Evolutionary conservation across 805 yeast species (phyloP).

Genomic region (Metahyphopichia silvanorum): DNA sequence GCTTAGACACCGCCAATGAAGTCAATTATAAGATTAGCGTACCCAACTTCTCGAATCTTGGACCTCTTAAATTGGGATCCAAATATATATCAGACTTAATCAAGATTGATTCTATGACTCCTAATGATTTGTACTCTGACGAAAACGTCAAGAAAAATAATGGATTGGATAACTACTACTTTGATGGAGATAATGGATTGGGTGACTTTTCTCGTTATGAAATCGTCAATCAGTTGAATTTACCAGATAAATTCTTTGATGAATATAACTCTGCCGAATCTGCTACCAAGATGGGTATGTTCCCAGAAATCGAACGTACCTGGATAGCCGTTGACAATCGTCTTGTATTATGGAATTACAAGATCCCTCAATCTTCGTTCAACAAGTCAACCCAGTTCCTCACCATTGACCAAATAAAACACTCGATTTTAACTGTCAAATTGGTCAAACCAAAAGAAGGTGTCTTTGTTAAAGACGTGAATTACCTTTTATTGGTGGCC

Average conservation of each 20-base stretch:
- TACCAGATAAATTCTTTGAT: conserved; percentile 79
- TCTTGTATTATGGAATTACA: conserved; percentile 81
- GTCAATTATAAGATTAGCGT: conserved; percentile 42
- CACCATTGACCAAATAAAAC: conserved; percentile 77
- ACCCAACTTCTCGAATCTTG: conserved; percentile 48
- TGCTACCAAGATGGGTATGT: conserved; percentile 75
- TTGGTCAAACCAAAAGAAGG: conserved; percentile 79
- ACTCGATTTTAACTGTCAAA: conserved; percentile 71
- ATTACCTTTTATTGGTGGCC: conserved; percentile 68
- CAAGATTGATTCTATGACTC: conserved; percentile 57
- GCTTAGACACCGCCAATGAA: conserved; percentile 33
- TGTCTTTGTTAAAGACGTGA: conserved; percentile 76
- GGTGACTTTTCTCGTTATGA: conserved; percentile 73
- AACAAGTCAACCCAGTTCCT: conserved; percentile 54
- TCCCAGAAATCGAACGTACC: conserved; percentile 74
- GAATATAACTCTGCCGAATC: conserved; percentile 67
- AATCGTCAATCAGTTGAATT: conserved; percentile 59
- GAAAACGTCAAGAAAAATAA: conserved; percentile 51
- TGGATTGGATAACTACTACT: conserved; percentile 63
- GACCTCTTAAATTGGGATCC: conserved; percentile 58
- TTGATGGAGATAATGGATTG: conserved; percentile 41
- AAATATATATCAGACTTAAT: conserved; percentile 60
- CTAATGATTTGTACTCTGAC: conserved; percentile 50
- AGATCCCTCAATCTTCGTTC: conserved; percentile 48
- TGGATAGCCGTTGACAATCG: conserved; percentile 86